Evolutionary conservation across 2,329 filamentous ascomycete species (phyloP), one percentile per base, ranked within the genome.

Genomic region (Fusarium sp.): DNA sequence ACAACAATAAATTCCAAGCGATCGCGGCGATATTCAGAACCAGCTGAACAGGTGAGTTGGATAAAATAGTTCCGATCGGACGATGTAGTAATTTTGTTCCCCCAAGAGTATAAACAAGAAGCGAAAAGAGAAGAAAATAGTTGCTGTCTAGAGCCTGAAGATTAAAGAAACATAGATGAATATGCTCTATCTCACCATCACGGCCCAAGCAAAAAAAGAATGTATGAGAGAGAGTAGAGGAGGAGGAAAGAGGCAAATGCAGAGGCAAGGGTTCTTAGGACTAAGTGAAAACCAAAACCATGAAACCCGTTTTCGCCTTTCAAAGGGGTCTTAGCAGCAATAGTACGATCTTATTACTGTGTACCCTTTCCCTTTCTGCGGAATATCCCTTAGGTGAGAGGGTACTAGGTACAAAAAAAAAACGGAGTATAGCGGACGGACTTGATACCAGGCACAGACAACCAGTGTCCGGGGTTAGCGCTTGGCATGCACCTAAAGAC

Each of bases 61-160:
- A 16, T n/a, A 37, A 26, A 41, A 36, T 10, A 40, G n/a, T n/a
- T 23, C n/a, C 36, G 41, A 38, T 42, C 41, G 30, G 40, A 46
- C 28, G 47, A 53, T 45, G 36, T 62, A 57, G 61, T 18, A 34
- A 26, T 37, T 15, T 34, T 51, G 23, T 23, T 23, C 23, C 23
- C 23, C 20, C 28, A 62, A 58, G 20, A 55, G 42, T 66, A 66
- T 71, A 66, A 53, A 67, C 56, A 69, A 66, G 68, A 71, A 62
- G 79, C 78, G 57, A 79, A 79, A 77, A 66, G 44, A 50, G 20
- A 50, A 34, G 12, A 51, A 36, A 47, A 37, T 12, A 30, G 57
- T 40, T 68, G 68, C 61, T 73, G 72, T 71, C 69, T 71, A 70
- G 65, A 73, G 63, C 68, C 44, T 62, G 54, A 64, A 59, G 37